A percentile compares a stretch with the other conserved stretches of the same genome.
These are phyloP conservation scores for Melastoma candidum DNA, from an alignment of 441 rosid genomes.

Conservation along the genomic window DNA sequence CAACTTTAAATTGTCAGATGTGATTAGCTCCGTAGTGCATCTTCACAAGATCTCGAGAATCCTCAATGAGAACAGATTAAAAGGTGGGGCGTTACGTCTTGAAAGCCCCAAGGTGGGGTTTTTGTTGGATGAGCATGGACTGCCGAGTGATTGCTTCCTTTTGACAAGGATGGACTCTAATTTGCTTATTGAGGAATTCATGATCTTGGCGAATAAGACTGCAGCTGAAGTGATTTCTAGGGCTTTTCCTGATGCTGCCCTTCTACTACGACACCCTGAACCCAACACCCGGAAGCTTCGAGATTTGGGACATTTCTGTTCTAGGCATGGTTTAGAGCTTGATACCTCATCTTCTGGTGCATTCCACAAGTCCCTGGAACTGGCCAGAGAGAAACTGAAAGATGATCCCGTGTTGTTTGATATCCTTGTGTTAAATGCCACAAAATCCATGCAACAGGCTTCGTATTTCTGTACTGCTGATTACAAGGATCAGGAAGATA, in stretches of 20 bases:
- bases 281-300: conserved; percentile 77
- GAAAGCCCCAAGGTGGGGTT: conserved; percentile 48
- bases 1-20: conserved; percentile 52
- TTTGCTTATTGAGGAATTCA: conserved; percentile 82
- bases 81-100: conserved; percentile 64
- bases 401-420: conserved; percentile 55
- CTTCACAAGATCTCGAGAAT: conserved; percentile 54
- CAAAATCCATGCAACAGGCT: conserved; percentile 83
- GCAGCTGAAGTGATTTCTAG: conserved; percentile 87
- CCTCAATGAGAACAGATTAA: conserved; percentile 52
- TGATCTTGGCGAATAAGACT: conserved; percentile 86
- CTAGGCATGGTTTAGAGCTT: conserved; percentile 59
- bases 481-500: conserved; percentile 35
- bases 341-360: conserved; percentile 68
- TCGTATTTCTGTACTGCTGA: conserved; percentile 74
- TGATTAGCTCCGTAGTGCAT: conserved; percentile 40
- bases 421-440: conserved; percentile 59
- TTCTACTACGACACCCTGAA: conserved; percentile 85
- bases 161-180: conserved; percentile 40
- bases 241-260: conserved; percentile 68
- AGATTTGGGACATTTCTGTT: conserved; percentile 78
- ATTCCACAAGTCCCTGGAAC: conserved; percentile 52
- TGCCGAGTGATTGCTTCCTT: conserved; percentile 52
- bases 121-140: conserved; percentile 61
- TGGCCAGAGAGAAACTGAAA: conserved; percentile 50